phyloP scores from a whole-genome alignment of 2,329 filamentous ascomycete genomes.

The Aspergillus tubingensis region DNA sequence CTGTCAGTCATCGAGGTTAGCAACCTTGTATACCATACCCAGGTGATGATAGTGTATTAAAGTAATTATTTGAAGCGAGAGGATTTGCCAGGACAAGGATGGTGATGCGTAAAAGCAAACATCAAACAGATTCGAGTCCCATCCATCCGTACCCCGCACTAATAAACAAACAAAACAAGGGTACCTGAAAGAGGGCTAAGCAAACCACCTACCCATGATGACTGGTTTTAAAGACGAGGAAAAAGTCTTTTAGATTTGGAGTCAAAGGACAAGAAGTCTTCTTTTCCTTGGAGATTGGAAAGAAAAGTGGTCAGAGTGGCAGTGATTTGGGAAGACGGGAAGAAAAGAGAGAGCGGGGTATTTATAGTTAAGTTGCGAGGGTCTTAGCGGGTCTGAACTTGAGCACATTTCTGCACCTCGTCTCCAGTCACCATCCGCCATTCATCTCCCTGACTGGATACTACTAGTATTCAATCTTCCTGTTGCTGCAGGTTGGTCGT shows the following conservation, averaged over 20 bases:
- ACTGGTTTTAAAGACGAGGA: background rate
- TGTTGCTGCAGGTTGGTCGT: background rate
- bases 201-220: conserved; percentile 18
- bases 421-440: background rate
- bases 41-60: too few relatives aligned
- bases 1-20: conserved; percentile 16
- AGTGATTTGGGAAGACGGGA: background rate
- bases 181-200: background rate
- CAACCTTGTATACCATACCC: background rate
- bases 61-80: background rate
- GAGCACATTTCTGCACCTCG: conserved; percentile 31
- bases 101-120: background rate
- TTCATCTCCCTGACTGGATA: background rate
- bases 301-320: background rate
- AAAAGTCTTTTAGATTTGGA: background rate
- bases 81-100: background rate
- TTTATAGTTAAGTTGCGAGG: conserved; percentile 25
- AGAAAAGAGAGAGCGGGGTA: conserved; percentile 8
- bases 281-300: background rate
- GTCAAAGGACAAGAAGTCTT: background rate
- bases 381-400: conserved; percentile 4
- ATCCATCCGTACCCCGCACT: conserved; percentile 12
- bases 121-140: background rate
- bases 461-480: background rate
- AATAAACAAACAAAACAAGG: background rate